Conservation (phyloP, 2,329 filamentous ascomycete genomes). For the Venturia effusa region DNA sequence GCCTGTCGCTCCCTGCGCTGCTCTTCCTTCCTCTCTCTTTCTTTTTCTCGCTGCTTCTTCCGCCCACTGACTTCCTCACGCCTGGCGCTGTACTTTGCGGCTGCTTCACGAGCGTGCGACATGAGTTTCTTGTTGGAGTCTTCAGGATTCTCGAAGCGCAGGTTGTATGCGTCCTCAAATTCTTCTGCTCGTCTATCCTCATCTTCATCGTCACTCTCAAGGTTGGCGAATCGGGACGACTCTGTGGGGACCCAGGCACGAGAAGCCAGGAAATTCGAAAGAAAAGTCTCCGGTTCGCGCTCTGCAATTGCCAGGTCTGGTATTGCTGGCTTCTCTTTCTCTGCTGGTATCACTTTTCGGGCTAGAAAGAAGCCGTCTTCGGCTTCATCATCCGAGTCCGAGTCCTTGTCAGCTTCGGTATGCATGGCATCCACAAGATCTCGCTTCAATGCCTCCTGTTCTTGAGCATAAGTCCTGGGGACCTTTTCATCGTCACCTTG, state of each 20-base stretch:
- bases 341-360: slow-evolving; percentile 44
- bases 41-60: slow-evolving; percentile 67
- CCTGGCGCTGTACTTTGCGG: slow-evolving; percentile 71
- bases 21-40: slow-evolving; percentile 65
- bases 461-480: slow-evolving; percentile 61
- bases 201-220: slow-evolving; percentile 85
- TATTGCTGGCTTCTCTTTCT: slow-evolving; percentile 21
- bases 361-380: slow-evolving; percentile 66
- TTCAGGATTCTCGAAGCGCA: slow-evolving; percentile 86
- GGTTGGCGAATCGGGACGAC: slow-evolving; percentile 59
- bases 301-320: slow-evolving; percentile 62
- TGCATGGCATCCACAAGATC: slow-evolving; percentile 74
- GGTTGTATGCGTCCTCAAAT: slow-evolving; percentile 88
- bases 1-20: slow-evolving; percentile 66
- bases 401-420: slow-evolving; percentile 40
- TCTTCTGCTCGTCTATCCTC: slow-evolving; percentile 66
- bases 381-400: slow-evolving; percentile 41
- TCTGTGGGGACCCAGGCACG: slow-evolving; percentile 75
- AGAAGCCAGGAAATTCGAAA: slow-evolving; percentile 92
- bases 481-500: slow-evolving; percentile 46
- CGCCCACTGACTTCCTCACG: slow-evolving; percentile 70
- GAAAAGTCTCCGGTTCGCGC: slow-evolving; percentile 78
- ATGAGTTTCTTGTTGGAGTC: slow-evolving; percentile 80
- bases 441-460: slow-evolving; percentile 75
- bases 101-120: slow-evolving; percentile 80